Base-by-base conservation (phyloP, 164 flowering plant genomes). In the Cinnamomum micranthum region DNA sequence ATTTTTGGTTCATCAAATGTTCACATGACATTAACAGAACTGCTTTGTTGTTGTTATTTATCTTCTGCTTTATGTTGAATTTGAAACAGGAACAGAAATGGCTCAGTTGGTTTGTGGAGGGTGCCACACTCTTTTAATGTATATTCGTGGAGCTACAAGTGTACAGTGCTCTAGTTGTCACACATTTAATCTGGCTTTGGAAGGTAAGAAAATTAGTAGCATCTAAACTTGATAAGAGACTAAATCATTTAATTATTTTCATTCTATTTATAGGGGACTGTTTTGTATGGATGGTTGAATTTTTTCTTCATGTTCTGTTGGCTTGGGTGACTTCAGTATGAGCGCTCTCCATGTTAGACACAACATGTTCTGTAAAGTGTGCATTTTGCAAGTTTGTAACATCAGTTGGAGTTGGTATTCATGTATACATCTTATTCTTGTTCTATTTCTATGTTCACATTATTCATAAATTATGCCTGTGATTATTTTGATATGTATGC, bases 81-180 rank as follows among this genome's bases (percentile, higher is more conserved):
- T 59, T 70, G 76, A 28, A 72, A 50, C 84, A 92, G 95, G 95
- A 72, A 90, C 94, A 17, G 97, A 92, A 84, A 92, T 92, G 97
- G 95, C 95, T 17, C 97, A 92, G 77, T 80, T 92, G 82, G 87
- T 92, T 2, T 92, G 97, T 79, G 97, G 92, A 80, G 94, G 97
- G 64, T 93, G 97, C 81, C 96, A 90, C 77, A 91, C 94, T 51
- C 82, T 91, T 70, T 84, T 93, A 71, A 93, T 93, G 97, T 91
- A 93, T 85, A 91, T 90, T 47, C 91, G 96, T 24, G 97, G 97
- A 59, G 97, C 97, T 66, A 90, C 93, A 31, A 93, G 96, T 41
- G 97, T 93, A 12, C 93, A 90, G 72, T 93, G 97, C 75, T 93
- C 97, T 55, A 90, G 97, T 77, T 93, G 97, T 78, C 96, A 91